Conservation (phyloP, 2,329 filamentous ascomycete genomes). For the Exophiala sideris region DNA sequence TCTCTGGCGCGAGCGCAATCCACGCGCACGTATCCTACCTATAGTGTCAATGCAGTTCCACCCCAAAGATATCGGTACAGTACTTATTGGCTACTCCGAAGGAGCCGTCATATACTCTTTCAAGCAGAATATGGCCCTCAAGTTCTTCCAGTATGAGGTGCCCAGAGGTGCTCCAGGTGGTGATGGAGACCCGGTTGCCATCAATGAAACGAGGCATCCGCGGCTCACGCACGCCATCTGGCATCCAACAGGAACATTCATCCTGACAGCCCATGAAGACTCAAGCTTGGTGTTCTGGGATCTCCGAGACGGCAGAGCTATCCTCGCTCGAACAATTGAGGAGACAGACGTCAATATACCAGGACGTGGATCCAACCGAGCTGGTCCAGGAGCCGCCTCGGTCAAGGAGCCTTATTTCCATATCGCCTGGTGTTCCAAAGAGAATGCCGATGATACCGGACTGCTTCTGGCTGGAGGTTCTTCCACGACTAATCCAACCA, state of each 20-base stretch:
- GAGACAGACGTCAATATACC: constrained; percentile 71
- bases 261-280: constrained; percentile 84
- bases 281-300: constrained; percentile 94
- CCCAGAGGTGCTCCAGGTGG: constrained; percentile 80
- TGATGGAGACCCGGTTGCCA: constrained; percentile 57
- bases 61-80: constrained; percentile 84
- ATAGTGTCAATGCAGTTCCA: constrained; percentile 81
- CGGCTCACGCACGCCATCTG: constrained; percentile 79
- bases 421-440: constrained; percentile 89
- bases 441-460: constrained; percentile 89
- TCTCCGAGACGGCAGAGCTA: constrained; percentile 75
- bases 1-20: constrained; percentile 74
- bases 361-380: constrained; percentile 43
- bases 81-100: constrained; percentile 85
- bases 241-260: constrained; percentile 91
- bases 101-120: constrained; percentile 91
- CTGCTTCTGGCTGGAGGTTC: constrained; percentile 82
- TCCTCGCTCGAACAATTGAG: constrained; percentile 78
- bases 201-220: constrained; percentile 63
- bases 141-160: constrained; percentile 79
- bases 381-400: constrained; percentile 45
- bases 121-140: constrained; percentile 77
- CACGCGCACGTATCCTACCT: constrained; percentile 60
- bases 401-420: constrained; percentile 72
- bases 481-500: constrained; percentile 62